Base-by-base conservation (phyloP, 2,329 filamentous ascomycete genomes). In the Xylariaceae sp. region DNA sequence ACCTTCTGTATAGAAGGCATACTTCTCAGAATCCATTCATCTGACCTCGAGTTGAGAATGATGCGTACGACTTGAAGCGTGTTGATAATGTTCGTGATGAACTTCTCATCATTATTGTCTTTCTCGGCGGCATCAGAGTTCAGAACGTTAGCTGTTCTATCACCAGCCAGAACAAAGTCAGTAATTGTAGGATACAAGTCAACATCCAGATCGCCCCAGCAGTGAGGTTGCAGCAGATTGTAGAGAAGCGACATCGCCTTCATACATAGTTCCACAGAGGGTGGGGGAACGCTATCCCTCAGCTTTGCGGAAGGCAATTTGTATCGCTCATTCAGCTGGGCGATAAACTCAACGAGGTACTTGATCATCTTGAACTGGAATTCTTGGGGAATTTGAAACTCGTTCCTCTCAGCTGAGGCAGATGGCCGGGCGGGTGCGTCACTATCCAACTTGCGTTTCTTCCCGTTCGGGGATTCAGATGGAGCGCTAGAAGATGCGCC, bases 301-400 rank as follows among this genome's bases (percentile, higher is more conserved):
- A 85, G 80, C 67, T 87, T 88, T 11, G 84, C 81, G 18, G 88
- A 89, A 11, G 88, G 88, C 18, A 92, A 83, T 17, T 87, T 86
- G 71, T 89, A 97, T 39, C 92, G 85, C 74, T 97, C 94, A 15
- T 89, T 88, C 18, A 97, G 80, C 54, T 91, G 89, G 1, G 92
- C 92, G 67, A 97, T 96, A 74, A 97, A 97, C 62, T 94, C 90
- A 35, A 97, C 89, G 37, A 99, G 82, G 70, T 97, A 99, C 74
- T 96, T 97, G 52, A 97, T 83, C 78, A 99, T 88, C 73, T 91
- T 88, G 49, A 87, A 82, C 17, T 92, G 85, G 56, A 89, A 85
- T 1, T 82, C 73, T 0, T 82, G 72, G 7, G 88, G 84, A 30
- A 93, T 86, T 62, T 83, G 79, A 66, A 89, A 92, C 58, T 92